Evolutionary conservation across 2,329 filamentous ascomycete species (phyloP), one percentile per base, ranked within the genome.

Genomic region (Aulographum hederae): DNA sequence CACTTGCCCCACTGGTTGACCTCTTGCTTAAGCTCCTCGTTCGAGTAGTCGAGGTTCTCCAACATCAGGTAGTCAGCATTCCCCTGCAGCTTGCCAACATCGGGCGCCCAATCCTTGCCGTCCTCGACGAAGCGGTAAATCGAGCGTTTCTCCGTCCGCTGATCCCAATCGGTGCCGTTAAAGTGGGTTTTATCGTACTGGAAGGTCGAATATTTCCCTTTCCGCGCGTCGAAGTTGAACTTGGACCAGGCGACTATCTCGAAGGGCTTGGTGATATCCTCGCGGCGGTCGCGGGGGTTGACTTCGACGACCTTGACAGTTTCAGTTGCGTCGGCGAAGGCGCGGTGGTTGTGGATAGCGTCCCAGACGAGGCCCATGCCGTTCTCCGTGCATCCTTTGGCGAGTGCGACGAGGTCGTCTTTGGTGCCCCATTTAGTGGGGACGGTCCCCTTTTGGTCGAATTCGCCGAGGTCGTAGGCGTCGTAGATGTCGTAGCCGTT

Each of bases 51-150:
- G 23, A 81, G 48, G 46, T 80, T 69, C 4, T 71, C 68, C 41
- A 77, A 79, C 71, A 81, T 78, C n/a, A n/a, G n/a, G n/a, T n/a
- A n/a, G n/a, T n/a, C 46, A 79, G 51, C 53, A 43, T 81, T 80
- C 5, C 75, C 75, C 39, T 70, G 65, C 47, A 77, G 59, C 15
- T 65, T 60, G 17, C 70, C 69, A 3, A 74, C 72, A 10, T 63
- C 63, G 1, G 61, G 43, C 3, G 69, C 68, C 74, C 73, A 80
- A 21, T 62, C 61, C 43, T 78, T 76, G 33, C 66, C 62, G 36
- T 63, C 65, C 0, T 67, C 73, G 3, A 69, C 47, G 30, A 79
- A 67, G 47, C 69, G 73, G 56, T 67, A 80, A 30, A 80, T 66
- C 1, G 65, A 72, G 8, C 65, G 68, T 39, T 63, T 60, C 32